Base-by-base conservation (phyloP, 768 basidiomycete species). In the Lactarius psammicola region DNA sequence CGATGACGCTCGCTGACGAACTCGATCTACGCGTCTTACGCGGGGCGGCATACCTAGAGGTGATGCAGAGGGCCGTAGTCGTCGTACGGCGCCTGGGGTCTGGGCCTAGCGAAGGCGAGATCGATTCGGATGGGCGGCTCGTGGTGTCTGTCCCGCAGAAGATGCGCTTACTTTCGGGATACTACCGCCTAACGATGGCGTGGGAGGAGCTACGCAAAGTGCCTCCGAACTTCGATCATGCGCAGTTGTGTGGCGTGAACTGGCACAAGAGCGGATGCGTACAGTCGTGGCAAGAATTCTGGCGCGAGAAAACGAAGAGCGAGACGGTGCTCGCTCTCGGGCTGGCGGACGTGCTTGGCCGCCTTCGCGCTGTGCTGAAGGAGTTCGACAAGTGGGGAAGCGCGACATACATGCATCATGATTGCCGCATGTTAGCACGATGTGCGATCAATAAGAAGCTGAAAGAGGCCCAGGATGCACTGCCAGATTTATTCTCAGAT, bases 341-440 rank as follows among this genome's bases (percentile, higher is more conserved):
- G 9, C 74, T 84, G 2, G 86, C 87, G 38, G 87, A 91, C 71
- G 87, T 90, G 38, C 73, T 88, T 5, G 90, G 89, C 40, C 81
- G 86, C 65, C 73, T 91, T 69, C 83, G 77, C 71, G 78, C 83
- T 64, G 80, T 91, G 40, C 76, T 84, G 70, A 86, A 85, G 75
- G 87, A 89, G 62, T 87, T 86, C 65, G 88, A 89, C 63, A 78
- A 84, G 60, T 86, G 86, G 85, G 87, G 88, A 2, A 83, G 82
- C 65, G 85, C 85, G 64, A 85, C 86, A n/a, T 88, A 89, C 72
- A 90, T 90, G 89, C 87, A 90, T 70, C 86, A 84, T 63, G 89
- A 90, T 63, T 91, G 89, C 76, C 80, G 86, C 72, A 75, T 78
- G 71, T 74, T 78, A 26, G 89, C 88, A 26, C 82, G 82, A 73